Evolutionary conservation across 2,329 filamentous ascomycete genomes (phyloP), one percentile per base, ranked within the genome.

Genomic region (Pseudocercospora vitis): DNA sequence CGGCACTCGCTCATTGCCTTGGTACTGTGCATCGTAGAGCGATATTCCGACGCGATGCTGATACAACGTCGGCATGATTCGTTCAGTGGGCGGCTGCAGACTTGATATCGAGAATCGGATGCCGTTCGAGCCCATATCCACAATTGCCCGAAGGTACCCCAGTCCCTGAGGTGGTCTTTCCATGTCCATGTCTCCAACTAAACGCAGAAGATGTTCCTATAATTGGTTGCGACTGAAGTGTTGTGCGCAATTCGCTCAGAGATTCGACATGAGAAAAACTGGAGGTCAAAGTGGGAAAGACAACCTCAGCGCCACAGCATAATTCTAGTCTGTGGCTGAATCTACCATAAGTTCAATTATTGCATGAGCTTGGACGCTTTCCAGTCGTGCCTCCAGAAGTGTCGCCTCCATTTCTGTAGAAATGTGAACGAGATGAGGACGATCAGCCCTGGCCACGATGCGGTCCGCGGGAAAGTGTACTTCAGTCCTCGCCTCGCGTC

Each of bases 51-150:
- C 86, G 4, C 91, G 85, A 63, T 90, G 84, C 63, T 87, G 83
- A 72, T 89, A 95, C 52, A 96, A 65, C 21, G 87, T 91, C 14
- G 81, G 84, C 35, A 96, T 79, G 19, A 91, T 82, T 19, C 91
- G 86, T 19, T 87, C 79, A 32, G 77, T 82, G 3, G 84, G 82
- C 18, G 87, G 85, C 3, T 84, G 81, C n/a, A 95, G 79, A 61
- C 90, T 85, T 7, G 90, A 89, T 65, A 96, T 89, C 39, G 89
- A 92, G 77, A 95, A 95, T 51, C 91, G 89, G 65, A 96, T 92
- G 64, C 91, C 91, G 76, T 96, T 96, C 76, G 90, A 89, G 53
- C 67, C 67, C 66, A 69, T 69, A 48, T 69, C 67, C 4, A 68
- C 65, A 19, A 64, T 73, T 69, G 60, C 66, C 26, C 57, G 60